Evolutionary conservation across 108 stramenopile genomes (phyloP).

Genomic region (Nitzschia sp.): DNA sequence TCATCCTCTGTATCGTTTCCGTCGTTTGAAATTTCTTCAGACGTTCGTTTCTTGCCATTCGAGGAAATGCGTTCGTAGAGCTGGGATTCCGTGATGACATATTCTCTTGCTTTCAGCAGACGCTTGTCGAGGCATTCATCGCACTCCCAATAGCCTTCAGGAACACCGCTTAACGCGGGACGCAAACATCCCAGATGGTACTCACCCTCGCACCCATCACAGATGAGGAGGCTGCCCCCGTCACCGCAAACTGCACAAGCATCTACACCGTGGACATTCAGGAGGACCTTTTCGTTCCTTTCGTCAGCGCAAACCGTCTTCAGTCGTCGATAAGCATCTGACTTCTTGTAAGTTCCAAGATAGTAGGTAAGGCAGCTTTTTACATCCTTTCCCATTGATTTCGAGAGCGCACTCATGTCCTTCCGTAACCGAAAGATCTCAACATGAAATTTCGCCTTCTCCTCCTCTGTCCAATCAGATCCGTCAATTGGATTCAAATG

Average conservation of each 20-base stretch:
- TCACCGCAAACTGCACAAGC: slow-evolving; percentile 71
- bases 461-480: slow-evolving; percentile 68
- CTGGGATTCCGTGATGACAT: slow-evolving; percentile 18
- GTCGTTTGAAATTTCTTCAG: neutral
- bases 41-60: neutral
- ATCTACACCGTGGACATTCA: slow-evolving; percentile 37
- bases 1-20: slow-evolving; percentile 4
- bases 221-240: slow-evolving; percentile 78
- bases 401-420: slow-evolving; percentile 52
- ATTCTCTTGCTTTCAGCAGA: slow-evolving; percentile 34
- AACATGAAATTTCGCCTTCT: slow-evolving; percentile 48
- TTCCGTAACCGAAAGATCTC: slow-evolving; percentile 65
- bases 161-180: slow-evolving; percentile 56
- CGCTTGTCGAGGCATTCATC: slow-evolving; percentile 58
- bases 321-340: slow-evolving; percentile 66
- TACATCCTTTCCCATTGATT: slow-evolving; percentile 48
- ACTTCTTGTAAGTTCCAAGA: slow-evolving; percentile 64
- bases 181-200: slow-evolving; percentile 71
- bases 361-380: slow-evolving; percentile 58
- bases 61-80: neutral
- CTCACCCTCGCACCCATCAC: slow-evolving; percentile 80
- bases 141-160: slow-evolving; percentile 79
- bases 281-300: slow-evolving; percentile 20
- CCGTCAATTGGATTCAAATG: slow-evolving; percentile 41
- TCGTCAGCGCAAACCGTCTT: slow-evolving; percentile 50